Evolutionary conservation across 495 filamentous ascomycete species (phyloP), one percentile per base, ranked within the genome.

Genomic region (Eremomyces bilateralis): DNA sequence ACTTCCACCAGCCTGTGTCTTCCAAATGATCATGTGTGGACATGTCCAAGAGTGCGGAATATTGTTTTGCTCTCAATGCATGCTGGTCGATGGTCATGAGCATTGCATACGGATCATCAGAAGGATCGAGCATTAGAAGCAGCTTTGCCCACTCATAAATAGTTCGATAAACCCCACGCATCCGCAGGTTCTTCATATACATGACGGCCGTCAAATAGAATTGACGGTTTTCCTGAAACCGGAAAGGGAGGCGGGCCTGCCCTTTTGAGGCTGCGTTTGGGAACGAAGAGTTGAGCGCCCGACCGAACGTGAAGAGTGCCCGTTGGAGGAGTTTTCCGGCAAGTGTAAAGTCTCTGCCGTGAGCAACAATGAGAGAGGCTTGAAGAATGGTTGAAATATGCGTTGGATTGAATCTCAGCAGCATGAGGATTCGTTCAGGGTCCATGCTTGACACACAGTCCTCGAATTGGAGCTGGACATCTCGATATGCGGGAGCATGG

Each of bases 61-160:
- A 70, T 47, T 92, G 76, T 33, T 73, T 62, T 16, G 79, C 74
- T 31, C 81, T 70, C 15, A 99, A 61, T 5, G 80, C 79, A 15
- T 90, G 61, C 40, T 83, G 73, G 48, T 94, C 88, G 38, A 93
- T 65, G 38, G 76, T 53, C 15, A 88, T 63, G 29, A 65, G 62
- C 38, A 93, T 64, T 38, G 67, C 76, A 44, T 93, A 93, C 1
- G 83, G 84, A 51, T 99, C 88, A 0, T 53, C 60, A 41, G 59
- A 51, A n/a, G 71, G 70, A 43, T 78, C 69, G 33, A 99, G 53
- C 39, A 71, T 67, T 1, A 93, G 58, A 5, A 92, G 53, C 5
- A 95, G 56, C 53, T 90, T 92, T 4, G 75, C 66, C 81, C 84
- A 99, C 53, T 95, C 90, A 31, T 82, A 74, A 0, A 80, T 79